A percentile compares a stretch with the other conserved stretches of the same genome.
These are phyloP conservation scores for Dothistroma septosporum DNA, from an alignment of 2,329 filamentous ascomycete species.

Conservation along the genomic window DNA sequence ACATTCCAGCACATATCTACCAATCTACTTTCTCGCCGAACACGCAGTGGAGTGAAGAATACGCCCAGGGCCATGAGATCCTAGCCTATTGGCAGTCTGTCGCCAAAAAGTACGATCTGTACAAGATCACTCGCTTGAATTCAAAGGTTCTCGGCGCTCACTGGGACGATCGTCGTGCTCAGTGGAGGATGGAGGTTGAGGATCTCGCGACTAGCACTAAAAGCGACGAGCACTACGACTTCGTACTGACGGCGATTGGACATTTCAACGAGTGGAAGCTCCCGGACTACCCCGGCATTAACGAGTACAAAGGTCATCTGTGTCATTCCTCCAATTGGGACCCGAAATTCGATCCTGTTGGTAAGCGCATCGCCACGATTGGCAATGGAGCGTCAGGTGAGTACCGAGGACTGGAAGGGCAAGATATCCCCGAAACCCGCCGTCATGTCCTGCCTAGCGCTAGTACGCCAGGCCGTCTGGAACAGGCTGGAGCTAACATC, in stretches of 20 bases:
- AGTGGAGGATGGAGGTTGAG: slow-evolving; percentile 57
- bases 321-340: slow-evolving; percentile 41
- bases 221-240: slow-evolving; percentile 51
- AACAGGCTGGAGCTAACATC: background rate
- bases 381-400: slow-evolving; percentile 39
- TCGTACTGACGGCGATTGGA: slow-evolving; percentile 61
- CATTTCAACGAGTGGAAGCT: slow-evolving; percentile 63
- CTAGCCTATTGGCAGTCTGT: slow-evolving; percentile 61
- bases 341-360: slow-evolving; percentile 29
- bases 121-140: slow-evolving; percentile 53
- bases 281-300: slow-evolving; percentile 52
- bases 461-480: background rate
- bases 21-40: slow-evolving; percentile 66
- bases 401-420: no score
- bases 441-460: slow-evolving; percentile 10
- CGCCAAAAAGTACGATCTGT: slow-evolving; percentile 61
- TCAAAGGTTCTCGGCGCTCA: slow-evolving; percentile 53
- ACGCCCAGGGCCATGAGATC: slow-evolving; percentile 64
- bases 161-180: slow-evolving; percentile 52
- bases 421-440: no score
- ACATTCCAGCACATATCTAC: slow-evolving; percentile 67
- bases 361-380: slow-evolving; percentile 41
- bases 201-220: slow-evolving; percentile 27
- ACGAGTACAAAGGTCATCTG: slow-evolving; percentile 37
- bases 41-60: slow-evolving; percentile 64